phyloP scores from a whole-genome alignment of 2,329 filamentous ascomycete genomes.

The Cladophialophora yegresii region DNA sequence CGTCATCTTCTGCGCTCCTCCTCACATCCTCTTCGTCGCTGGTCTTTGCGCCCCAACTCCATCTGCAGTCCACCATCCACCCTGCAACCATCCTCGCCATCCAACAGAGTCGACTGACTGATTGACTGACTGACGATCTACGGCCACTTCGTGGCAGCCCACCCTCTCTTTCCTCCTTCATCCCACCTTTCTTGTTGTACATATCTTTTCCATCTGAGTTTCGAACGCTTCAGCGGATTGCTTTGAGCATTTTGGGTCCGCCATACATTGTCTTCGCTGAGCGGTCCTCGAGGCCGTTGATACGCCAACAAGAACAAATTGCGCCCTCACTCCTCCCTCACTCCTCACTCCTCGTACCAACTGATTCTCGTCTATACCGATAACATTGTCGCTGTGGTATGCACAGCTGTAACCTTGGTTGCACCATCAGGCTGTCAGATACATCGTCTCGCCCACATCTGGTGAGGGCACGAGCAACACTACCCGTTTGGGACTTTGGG shows the following conservation, averaged over 20 bases:
- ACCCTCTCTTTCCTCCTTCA: slow-evolving; percentile 7
- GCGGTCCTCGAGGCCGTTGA: slow-evolving; percentile 6
- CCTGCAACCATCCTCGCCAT: background rate
- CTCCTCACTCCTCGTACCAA: slow-evolving; percentile 1
- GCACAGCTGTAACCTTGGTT: background rate
- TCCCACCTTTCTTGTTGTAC: slow-evolving; percentile 13
- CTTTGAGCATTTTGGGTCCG: background rate
- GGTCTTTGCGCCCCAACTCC: slow-evolving; percentile 9
- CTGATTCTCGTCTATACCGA: slow-evolving; percentile 2
- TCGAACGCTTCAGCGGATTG: background rate
- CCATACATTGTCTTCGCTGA: background rate
- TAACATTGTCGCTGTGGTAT: slow-evolving; percentile 1
- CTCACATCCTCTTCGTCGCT: slow-evolving; percentile 1
- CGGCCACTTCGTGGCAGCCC: slow-evolving; percentile 10
- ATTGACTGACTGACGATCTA: slow-evolving; percentile 17
- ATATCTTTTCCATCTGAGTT: slow-evolving; percentile 4
- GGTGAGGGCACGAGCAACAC: slow-evolving; percentile 1
- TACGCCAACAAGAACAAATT: background rate
- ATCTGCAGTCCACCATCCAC: slow-evolving; percentile 2
- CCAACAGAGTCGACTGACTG: slow-evolving; percentile 17
- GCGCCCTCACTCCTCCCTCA: slow-evolving; percentile 5
- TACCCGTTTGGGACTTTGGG: background rate
- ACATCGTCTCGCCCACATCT: background rate
- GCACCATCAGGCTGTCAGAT: background rate
- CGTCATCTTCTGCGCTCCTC: slow-evolving; percentile 11